These are phyloP conservation scores for Diutina mesorugosa DNA, from an alignment of 1,139 yeast species.

Conservation along the genomic window DNA sequence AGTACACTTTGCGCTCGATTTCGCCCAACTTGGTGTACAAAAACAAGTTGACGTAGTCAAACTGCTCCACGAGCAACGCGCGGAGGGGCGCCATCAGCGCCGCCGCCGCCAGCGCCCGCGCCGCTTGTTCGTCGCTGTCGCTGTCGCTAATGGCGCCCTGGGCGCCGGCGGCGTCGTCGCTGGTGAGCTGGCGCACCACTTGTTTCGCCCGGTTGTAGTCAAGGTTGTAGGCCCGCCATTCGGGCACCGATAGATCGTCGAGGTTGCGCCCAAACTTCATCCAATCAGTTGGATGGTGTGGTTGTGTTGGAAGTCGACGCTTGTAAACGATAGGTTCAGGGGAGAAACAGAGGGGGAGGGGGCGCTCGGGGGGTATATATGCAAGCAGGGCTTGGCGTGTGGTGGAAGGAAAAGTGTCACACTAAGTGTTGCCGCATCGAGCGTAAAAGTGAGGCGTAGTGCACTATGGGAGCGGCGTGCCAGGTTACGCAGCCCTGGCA, in stretches of 20 bases:
- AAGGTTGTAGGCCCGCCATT: conserved; percentile 76
- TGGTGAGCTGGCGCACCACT: conserved; percentile 40
- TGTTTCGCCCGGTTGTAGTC: conserved; percentile 69
- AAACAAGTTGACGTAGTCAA: conserved; percentile 44
- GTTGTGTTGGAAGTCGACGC: too few species aligned
- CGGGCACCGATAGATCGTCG: conserved; percentile 64
- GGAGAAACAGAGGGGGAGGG: not conserved
- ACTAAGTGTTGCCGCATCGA: not conserved
- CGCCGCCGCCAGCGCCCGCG: conserved; percentile 4
- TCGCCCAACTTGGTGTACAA: conserved; percentile 59
- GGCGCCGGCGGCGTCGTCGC: conserved; percentile 5
- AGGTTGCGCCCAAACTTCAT: conserved; percentile 87
- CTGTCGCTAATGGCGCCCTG: conserved; percentile 13
- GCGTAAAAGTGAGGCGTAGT: not conserved
- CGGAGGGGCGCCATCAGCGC: conserved; percentile 14
- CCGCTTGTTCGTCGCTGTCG: conserved; percentile 33
- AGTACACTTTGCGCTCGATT: conserved; percentile 19
- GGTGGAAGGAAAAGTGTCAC: not conserved
- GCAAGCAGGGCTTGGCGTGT: not conserved
- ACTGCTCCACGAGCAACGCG: conserved; percentile 29
- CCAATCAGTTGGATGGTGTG: not conserved
- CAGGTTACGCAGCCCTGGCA: not conserved
- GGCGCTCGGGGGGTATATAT: not conserved
- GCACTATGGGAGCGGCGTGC: not conserved
- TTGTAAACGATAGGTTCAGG: not conserved